phyloP scores from a whole-genome alignment of 352 stramenopile species.

The Stramenopiles sp. region DNA sequence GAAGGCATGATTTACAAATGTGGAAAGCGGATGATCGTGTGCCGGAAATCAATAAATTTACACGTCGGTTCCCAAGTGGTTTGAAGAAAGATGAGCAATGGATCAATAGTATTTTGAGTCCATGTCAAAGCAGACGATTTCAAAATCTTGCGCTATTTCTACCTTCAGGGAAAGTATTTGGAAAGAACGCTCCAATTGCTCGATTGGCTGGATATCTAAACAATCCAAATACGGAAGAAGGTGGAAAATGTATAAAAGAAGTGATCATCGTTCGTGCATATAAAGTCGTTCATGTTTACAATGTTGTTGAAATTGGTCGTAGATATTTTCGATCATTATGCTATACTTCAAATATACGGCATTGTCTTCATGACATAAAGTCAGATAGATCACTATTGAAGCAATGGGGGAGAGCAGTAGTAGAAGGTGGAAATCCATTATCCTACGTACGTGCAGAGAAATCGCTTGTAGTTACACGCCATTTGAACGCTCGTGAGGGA shows the following conservation, averaged over 20 bases:
- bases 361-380: slow-evolving; percentile 74
- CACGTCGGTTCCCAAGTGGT: no score
- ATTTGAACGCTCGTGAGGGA: no score
- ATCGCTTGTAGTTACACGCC: slow-evolving; percentile 85
- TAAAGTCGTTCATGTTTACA: slow-evolving; percentile 84
- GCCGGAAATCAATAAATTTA: slow-evolving; percentile 11
- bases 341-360: slow-evolving; percentile 82
- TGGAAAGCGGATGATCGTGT: slow-evolving; percentile 46
- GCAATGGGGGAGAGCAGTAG: no score
- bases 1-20: slow-evolving; percentile 57
- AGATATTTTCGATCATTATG: slow-evolving; percentile 83
- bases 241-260: slow-evolving; percentile 83
- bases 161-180: slow-evolving; percentile 28
- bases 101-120: no score
- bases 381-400: slow-evolving; percentile 38
- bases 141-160: slow-evolving; percentile 47
- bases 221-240: slow-evolving; percentile 45
- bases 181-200: slow-evolving; percentile 29
- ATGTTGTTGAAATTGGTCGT: slow-evolving; percentile 84
- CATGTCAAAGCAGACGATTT: no score
- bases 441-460: no score
- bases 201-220: slow-evolving; percentile 37
- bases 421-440: no score
- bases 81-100: no score
- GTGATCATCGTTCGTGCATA: slow-evolving; percentile 73